Evolutionary conservation across 1,284 basidiomycete genomes (phyloP).

Genomic region (Tremellales sp.): DNA sequence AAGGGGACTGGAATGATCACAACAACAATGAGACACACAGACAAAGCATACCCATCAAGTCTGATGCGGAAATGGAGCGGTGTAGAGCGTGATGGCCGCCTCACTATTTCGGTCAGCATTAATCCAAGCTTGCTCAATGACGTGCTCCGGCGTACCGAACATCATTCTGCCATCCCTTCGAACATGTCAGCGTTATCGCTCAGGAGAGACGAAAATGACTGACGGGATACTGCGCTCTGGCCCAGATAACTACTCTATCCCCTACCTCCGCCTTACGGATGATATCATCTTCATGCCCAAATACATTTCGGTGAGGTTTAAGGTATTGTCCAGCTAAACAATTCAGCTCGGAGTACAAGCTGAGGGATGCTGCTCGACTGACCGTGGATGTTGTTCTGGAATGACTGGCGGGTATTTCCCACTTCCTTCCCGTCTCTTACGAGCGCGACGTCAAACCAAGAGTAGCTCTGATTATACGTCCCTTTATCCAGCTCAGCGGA

Average conservation of each 20-base stretch:
- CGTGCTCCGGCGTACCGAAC: slow-evolving; percentile 16
- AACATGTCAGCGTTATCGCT: background rate
- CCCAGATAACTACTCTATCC: slow-evolving; percentile 40
- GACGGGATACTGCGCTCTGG: slow-evolving; percentile 36
- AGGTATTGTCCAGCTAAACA: slow-evolving; percentile 38
- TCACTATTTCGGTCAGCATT: slow-evolving; percentile 10
- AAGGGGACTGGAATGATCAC: too few species aligned
- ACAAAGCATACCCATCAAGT: too few species aligned
- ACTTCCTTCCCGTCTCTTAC: slow-evolving; percentile 34
- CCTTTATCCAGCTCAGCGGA: slow-evolving; percentile 21
- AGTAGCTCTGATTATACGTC: slow-evolving; percentile 33
- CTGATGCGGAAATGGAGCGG: slow-evolving; percentile 19
- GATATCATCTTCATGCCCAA: slow-evolving; percentile 22
- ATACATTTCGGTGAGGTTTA: slow-evolving; percentile 26
- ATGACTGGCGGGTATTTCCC: slow-evolving; percentile 15
- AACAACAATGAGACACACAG: too few species aligned
- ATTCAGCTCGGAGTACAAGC: background rate
- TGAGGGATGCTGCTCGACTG: slow-evolving; percentile 2
- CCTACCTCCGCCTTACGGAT: slow-evolving; percentile 24
- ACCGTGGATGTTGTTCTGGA: slow-evolving; percentile 43
- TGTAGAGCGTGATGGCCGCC: slow-evolving; percentile 25
- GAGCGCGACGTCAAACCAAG: slow-evolving; percentile 41
- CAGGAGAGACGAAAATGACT: slow-evolving; percentile 3
- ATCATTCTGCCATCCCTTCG: slow-evolving; percentile 36
- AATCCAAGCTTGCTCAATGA: background rate